These are phyloP conservation scores for Oenanthe sinensis DNA, from an alignment of 129 eudicot genomes.

Conservation along the genomic window DNA sequence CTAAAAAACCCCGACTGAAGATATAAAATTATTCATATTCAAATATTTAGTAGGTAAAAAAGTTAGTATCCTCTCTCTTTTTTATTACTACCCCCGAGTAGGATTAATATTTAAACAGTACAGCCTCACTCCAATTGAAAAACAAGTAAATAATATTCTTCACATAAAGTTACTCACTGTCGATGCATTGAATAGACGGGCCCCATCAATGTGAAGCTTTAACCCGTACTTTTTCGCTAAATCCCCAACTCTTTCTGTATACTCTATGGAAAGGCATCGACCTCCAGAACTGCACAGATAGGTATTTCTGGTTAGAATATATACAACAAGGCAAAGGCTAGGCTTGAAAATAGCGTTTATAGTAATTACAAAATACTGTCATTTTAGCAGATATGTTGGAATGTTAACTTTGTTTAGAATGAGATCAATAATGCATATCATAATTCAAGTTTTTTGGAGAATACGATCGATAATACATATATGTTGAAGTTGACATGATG, in stretches of 20 bases:
- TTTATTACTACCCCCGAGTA: neutral
- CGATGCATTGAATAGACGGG: conserved; percentile 87
- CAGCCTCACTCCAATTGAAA: neutral
- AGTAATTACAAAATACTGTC: neutral
- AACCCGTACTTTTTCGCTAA: conserved; percentile 69
- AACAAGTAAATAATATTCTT: neutral
- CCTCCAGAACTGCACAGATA: conserved; percentile 73
- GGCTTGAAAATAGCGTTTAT: neutral
- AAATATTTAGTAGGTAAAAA: neutral
- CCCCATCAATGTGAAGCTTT: conserved; percentile 99
- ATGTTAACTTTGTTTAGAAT: neutral
- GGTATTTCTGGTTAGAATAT: conserved; percentile 10
- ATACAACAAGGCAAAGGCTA: neutral
- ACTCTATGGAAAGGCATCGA: conserved; percentile 74
- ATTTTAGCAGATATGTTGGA: neutral
- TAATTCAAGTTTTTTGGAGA: neutral
- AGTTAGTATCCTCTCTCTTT: neutral
- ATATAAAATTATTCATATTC: neutral
- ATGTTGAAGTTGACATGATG: neutral
- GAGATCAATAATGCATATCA: neutral
- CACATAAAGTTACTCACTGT: conserved; percentile 41
- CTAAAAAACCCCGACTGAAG: neutral
- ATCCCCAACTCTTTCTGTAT: conserved; percentile 78
- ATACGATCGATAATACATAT: neutral
- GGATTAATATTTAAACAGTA: neutral